Conservation (phyloP, 202 grass and related monocot species). For the Setaria italica region DNA sequence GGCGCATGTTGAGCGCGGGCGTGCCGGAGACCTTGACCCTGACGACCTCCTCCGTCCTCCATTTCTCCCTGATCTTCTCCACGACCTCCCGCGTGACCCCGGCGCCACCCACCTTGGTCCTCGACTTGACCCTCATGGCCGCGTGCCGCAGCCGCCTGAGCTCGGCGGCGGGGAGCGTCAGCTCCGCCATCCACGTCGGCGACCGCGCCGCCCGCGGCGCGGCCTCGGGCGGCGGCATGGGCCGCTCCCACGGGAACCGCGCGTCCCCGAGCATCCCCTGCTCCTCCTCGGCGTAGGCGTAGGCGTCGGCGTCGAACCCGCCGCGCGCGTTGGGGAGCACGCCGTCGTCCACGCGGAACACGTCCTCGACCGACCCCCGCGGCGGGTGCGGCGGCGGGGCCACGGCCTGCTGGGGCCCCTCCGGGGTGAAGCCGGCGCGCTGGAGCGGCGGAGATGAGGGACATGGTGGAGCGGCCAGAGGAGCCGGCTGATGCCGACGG, state of each 20-base stretch:
- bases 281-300: constrained; percentile 42
- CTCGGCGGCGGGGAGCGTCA: constrained; percentile 79
- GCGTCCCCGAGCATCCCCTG: constrained; percentile 57
- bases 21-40: constrained; percentile 79
- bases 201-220: constrained; percentile 51
- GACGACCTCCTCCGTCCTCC: constrained; percentile 87
- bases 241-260: constrained; percentile 93
- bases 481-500: constrained; percentile 65
- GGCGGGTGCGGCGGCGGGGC: constrained; percentile 41
- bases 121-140: constrained; percentile 82
- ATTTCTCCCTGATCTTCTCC: constrained; percentile 81
- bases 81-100: constrained; percentile 85
- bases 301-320: constrained; percentile 46
- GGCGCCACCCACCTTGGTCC: constrained; percentile 73
- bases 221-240: constrained; percentile 48
- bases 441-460: constrained; percentile 81
- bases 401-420: constrained; percentile 11
- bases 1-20: constrained; percentile 90
- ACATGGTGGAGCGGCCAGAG: constrained; percentile 73
- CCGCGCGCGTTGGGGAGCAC: constrained; percentile 71
- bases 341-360: constrained; percentile 82
- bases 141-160: constrained; percentile 78
- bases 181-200: constrained; percentile 77
- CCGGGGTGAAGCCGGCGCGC: constrained; percentile 66
- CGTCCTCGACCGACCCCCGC: constrained; percentile 83